Evolutionary conservation across 805 yeast genomes (phyloP), one percentile per base, ranked within the genome.

Genomic region (Sugiyamaella lignohabitans): DNA sequence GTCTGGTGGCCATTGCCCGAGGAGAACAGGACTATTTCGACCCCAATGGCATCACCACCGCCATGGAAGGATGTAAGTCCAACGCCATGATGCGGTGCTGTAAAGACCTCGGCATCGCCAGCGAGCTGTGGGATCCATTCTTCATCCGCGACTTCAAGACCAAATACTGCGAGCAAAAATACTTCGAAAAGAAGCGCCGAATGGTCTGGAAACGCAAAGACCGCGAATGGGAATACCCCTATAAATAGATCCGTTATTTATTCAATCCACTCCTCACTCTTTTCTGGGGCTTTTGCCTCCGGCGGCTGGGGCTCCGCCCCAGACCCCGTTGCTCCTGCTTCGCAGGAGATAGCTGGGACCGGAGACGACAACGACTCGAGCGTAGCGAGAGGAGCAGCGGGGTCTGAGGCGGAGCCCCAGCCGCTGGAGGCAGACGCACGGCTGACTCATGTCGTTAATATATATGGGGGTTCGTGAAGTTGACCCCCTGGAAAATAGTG

Each of bases 71-170:
- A 8, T 91, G 98, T 66, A 88, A 88, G 62, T 83, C 94, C 61
- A 93, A 93, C 62, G 97, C 98, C 0, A 69, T 93, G 63, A 91
- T 93, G 98, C 77, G 98, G 63, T 89, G 98, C 60, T 93, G 98
- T 67, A 93, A 93, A 64, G 98, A 93, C 67, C 73, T 93, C 58
- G 98, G 98, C 3, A 84, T 93, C 54, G 98, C 97, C 1, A 84
- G 95, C 48, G 98, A 93, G 61, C 73, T 93, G 43, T 93, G 98
- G 98, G 98, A 93, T 63, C 98, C 98, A 2, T 70, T 79, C 37
- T 93, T 91, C 58, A 88, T 93, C 52, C 75, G 85, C 55, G 58
- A 61, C 40, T 84, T 81, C 66, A 85, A 84, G 62, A 71, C 69
- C 51, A 64, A 73, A 47, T 59, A 75, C 54, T 87, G 97, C 64